Evolutionary conservation across 2,329 filamentous ascomycete species (phyloP).

Genomic region (Pseudopithomyces maydicus): DNA sequence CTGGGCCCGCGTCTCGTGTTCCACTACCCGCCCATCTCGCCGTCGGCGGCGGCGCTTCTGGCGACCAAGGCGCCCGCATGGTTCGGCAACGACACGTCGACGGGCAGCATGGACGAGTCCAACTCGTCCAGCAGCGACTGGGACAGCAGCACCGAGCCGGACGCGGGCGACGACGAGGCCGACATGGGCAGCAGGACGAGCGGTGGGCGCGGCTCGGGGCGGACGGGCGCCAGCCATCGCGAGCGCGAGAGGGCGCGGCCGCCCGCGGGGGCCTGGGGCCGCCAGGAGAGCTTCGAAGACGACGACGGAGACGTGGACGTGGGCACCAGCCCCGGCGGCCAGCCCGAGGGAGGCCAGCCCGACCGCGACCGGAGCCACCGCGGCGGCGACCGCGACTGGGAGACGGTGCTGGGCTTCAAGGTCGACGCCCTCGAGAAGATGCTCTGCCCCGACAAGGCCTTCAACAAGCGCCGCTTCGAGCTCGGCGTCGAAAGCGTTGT

Average conservation of each 20-base stretch:
- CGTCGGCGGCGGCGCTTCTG: slow-evolving; percentile 40
- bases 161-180: slow-evolving; percentile 39
- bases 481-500: slow-evolving; percentile 47
- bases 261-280: slow-evolving; percentile 35
- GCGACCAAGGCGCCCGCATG: slow-evolving; percentile 40
- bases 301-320: slow-evolving; percentile 39
- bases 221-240: slow-evolving; percentile 32
- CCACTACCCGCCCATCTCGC: slow-evolving; percentile 48
- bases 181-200: slow-evolving; percentile 43
- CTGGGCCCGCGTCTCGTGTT: slow-evolving; percentile 48
- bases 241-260: slow-evolving; percentile 30
- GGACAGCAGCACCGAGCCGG: slow-evolving; percentile 42
- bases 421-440: slow-evolving; percentile 48
- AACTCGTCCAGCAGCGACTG: slow-evolving; percentile 43
- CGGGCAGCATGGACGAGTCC: slow-evolving; percentile 40
- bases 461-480: slow-evolving; percentile 49
- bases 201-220: slow-evolving; percentile 35
- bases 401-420: slow-evolving; percentile 46
- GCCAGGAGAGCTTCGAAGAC: slow-evolving; percentile 43
- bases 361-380: slow-evolving; percentile 17
- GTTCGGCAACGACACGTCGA: slow-evolving; percentile 45
- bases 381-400: slow-evolving; percentile 45
- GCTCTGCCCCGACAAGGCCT: slow-evolving; percentile 42
- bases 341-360: slow-evolving; percentile 12
- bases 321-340: slow-evolving; percentile 29